Conservation (phyloP, 805 yeast genomes). For the Ogataea pilisensis region DNA sequence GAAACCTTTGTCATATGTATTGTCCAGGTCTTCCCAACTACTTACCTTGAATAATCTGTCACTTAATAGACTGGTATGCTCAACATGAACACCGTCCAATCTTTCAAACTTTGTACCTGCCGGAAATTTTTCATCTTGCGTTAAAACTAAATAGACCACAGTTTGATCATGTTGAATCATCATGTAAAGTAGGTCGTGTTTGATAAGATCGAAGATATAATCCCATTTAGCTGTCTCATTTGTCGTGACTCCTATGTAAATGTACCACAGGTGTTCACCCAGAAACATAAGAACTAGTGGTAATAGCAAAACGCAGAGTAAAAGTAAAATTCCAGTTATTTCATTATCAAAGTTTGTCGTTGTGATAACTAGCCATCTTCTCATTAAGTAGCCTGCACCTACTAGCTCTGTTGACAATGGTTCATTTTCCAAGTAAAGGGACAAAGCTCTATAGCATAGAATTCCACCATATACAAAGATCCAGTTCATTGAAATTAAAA, state of each 20-base stretch:
- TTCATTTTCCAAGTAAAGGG: constrained; percentile 4
- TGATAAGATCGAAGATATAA: constrained; percentile 38
- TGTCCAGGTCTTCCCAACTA: constrained; percentile 33
- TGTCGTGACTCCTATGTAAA: constrained; percentile 54
- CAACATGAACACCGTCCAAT: constrained; percentile 5
- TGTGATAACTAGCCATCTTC: constrained; percentile 24
- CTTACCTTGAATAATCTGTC: constrained; percentile 9
- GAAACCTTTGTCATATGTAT: constrained; percentile 50
- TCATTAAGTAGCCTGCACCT: constrained; percentile 10
- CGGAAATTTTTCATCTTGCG: not conserved
- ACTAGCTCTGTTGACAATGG: constrained; percentile 18
- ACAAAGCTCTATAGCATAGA: constrained; percentile 30
- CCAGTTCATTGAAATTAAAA: constrained; percentile 31
- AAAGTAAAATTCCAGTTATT: constrained; percentile 38
- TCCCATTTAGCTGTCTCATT: constrained; percentile 55
- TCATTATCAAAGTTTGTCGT: constrained; percentile 32
- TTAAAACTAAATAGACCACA: not conserved
- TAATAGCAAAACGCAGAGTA: constrained; percentile 36
- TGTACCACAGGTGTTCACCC: constrained; percentile 39
- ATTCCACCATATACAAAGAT: constrained; percentile 41
- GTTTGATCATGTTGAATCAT: constrained; percentile 4
- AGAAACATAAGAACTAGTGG: constrained; percentile 38
- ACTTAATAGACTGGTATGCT: constrained; percentile 1
- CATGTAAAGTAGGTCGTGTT: constrained; percentile 27
- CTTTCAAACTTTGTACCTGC: constrained; percentile 2